These are phyloP conservation scores for Taiozyma sp. DNA, from an alignment of 1,139 yeast genomes.

Conservation along the genomic window DNA sequence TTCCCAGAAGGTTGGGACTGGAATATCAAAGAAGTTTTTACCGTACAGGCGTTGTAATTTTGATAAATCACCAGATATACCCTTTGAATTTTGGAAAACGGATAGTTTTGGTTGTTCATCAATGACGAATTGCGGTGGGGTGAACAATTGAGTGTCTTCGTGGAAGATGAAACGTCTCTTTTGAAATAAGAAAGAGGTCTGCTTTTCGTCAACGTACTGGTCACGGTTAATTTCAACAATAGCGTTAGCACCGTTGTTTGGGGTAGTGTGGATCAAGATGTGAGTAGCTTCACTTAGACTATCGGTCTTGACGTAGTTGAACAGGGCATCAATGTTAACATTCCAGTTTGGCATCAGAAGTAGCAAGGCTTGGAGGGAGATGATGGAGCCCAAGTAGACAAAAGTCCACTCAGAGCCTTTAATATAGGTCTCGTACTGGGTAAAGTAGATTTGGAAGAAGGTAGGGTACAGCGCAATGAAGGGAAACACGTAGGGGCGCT, in stretches of 20 bases:
- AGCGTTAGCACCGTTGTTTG: constrained; percentile 84
- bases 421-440: constrained; percentile 75
- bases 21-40: constrained; percentile 84
- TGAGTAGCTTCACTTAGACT: constrained; percentile 60
- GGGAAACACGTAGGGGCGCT: constrained; percentile 84
- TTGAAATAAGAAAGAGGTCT: constrained; percentile 78
- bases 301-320: constrained; percentile 58
- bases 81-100: constrained; percentile 57
- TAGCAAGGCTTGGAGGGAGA: constrained; percentile 69
- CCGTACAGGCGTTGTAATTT: constrained; percentile 67
- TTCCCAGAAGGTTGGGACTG: constrained; percentile 87
- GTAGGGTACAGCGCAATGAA: constrained; percentile 76
- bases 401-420: constrained; percentile 81
- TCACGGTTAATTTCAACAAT: constrained; percentile 64
- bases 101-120: constrained; percentile 60
- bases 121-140: constrained; percentile 78
- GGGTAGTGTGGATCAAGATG: constrained; percentile 74
- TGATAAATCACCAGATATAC: constrained; percentile 58
- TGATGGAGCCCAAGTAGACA: constrained; percentile 71
- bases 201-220: constrained; percentile 55
- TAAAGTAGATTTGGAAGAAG: constrained; percentile 60
- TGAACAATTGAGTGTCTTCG: constrained; percentile 46
- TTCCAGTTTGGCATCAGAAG: constrained; percentile 98
- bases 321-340: constrained; percentile 61
- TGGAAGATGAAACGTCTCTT: constrained; percentile 85